Evolutionary conservation across 148 eudicot genomes (phyloP).

Genomic region (Vaccinium darrowii): DNA sequence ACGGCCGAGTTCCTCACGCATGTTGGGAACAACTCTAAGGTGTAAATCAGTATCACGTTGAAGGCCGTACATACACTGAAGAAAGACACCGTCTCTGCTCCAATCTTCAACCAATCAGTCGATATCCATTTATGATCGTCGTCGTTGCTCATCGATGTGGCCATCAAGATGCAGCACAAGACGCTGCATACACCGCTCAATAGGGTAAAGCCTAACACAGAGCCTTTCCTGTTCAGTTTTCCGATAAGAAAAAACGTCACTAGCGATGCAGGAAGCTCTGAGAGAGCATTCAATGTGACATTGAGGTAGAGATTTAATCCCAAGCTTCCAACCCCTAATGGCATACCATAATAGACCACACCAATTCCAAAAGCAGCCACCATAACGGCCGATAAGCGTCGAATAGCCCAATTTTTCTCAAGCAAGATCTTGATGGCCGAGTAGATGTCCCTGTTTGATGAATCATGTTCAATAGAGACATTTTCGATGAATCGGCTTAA

Average conservation of each 20-base stretch:
- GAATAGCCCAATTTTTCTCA: conserved; percentile 41
- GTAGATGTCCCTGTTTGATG: conserved; percentile 25
- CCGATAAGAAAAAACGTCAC: conserved; percentile 37
- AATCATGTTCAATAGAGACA: no score
- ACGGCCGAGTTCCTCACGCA: conserved; percentile 74
- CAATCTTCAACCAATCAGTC: conserved; percentile 25
- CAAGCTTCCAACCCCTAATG: conserved; percentile 55
- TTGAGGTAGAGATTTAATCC: conserved; percentile 50
- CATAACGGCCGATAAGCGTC: conserved; percentile 36
- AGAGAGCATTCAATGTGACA: conserved; percentile 52
- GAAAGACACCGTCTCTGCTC: conserved; percentile 45
- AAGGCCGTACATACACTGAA: conserved; percentile 47
- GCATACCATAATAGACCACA: conserved; percentile 69
- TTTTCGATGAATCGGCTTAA: not conserved
- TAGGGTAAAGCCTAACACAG: conserved; percentile 30
- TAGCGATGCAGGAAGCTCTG: conserved; percentile 52
- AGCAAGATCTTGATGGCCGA: conserved; percentile 46
- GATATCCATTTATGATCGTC: not conserved
- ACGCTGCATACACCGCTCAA: conserved; percentile 51
- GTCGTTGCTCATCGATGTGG: not conserved
- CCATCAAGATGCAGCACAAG: conserved; percentile 26
- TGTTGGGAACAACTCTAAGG: conserved; percentile 72
- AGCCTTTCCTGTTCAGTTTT: conserved; percentile 29
- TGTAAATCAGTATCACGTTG: conserved; percentile 49
- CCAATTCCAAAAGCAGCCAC: conserved; percentile 52